These are phyloP conservation scores for Cystobasidium tubakii DNA, from an alignment of 768 basidiomycete species.

Conservation along the genomic window DNA sequence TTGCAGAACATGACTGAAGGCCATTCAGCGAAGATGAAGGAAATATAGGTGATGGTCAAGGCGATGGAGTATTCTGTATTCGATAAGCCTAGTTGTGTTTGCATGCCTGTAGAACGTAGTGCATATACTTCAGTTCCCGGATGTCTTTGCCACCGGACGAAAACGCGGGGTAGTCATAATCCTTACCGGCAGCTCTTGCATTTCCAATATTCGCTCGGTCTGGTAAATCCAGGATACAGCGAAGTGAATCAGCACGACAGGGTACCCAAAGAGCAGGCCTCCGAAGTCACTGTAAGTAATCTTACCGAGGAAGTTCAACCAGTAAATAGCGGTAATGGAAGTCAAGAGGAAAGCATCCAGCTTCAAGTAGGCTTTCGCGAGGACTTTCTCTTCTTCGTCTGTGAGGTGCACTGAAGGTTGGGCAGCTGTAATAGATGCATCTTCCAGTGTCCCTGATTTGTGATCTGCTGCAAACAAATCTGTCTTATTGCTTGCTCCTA, in stretches of 20 bases:
- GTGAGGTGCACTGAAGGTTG: not conserved
- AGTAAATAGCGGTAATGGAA: not conserved
- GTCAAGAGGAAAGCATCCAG: conserved; percentile 16
- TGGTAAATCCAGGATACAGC: not conserved
- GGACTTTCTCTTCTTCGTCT: not conserved
- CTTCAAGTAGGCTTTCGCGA: conserved; percentile 1
- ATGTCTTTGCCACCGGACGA: not conserved
- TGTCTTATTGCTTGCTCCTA: conserved; percentile 3
- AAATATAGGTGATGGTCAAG: conserved; percentile 15
- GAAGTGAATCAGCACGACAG: no score
- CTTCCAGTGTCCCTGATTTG: not conserved
- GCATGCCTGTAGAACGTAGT: not conserved
- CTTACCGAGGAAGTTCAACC: conserved; percentile 18
- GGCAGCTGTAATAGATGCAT: not conserved
- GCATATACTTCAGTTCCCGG: not conserved
- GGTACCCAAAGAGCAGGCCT: no score
- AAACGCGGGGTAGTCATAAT: not conserved
- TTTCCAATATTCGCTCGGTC: conserved; percentile 25
- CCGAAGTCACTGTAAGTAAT: no score
- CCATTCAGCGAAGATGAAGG: conserved; percentile 11
- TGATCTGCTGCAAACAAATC: not conserved
- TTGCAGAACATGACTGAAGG: conserved; percentile 14
- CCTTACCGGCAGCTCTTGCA: conserved; percentile 15
- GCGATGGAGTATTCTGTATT: conserved; percentile 4
- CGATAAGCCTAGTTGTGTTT: conserved; percentile 8